Evolutionary conservation across 2,329 filamentous ascomycete genomes (phyloP), one percentile per base, ranked within the genome.

Genomic region (Fusarium fracticaudum): DNA sequence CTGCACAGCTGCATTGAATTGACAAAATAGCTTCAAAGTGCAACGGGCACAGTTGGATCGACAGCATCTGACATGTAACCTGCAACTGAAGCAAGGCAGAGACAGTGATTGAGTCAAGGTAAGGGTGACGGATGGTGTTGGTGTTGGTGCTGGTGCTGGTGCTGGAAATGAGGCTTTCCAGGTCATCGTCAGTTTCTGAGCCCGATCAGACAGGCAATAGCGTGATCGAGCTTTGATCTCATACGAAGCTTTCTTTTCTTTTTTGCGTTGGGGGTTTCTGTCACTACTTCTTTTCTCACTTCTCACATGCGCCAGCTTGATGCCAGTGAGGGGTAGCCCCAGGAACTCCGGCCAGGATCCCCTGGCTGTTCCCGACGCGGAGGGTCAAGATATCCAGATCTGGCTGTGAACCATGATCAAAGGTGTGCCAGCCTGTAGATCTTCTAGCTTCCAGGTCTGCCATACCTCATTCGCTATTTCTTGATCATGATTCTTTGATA

Each of bases 271-370:
- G 31, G 11, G 37, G 35, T 67, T 76, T 75, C 64, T 68, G 69
- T 76, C 74, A 76, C 64, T 60, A 75, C 51, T 73, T 68, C 69
- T 71, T 74, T 59, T 48, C 73, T 73, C 69, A 75, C 69, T 74
- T 74, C 75, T 77, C 71, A 72, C 69, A 74, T 74, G 59, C 72
- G 54, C 71, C 65, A 26, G 51, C 48, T 67, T 53, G 60, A 60
- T 69, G 69, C 76, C 67, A 76, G 68, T 75, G 76, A 78, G 75
- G 75, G 76, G 73, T 77, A 76, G 76, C 67, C 76, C 76, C 75
- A 77, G 77, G 77, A 78, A 78, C 76, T 63, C 61, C 33, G 50
- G 54, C 76, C 67, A 67, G 76, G 77, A 73, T 76, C 69, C 76
- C 76, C 76, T 77, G 73, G 69, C 51, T 67, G 67, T 68, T 75